Base-by-base conservation (phyloP, 1,139 yeast genomes). In the Kazachstania sp. region DNA sequence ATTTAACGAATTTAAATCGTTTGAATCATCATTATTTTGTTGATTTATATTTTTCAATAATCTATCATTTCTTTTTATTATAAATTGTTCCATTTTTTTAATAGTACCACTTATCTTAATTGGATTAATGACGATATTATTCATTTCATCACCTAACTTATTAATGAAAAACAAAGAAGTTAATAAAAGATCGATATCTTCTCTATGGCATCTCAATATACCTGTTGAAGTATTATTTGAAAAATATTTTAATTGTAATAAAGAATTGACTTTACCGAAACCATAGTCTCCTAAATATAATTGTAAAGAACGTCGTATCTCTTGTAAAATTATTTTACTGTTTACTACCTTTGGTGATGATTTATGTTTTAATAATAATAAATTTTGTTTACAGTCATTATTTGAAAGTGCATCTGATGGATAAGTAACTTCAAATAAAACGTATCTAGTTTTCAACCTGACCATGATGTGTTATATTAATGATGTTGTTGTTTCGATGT, bases 91-190 rank as follows among this genome's bases (percentile, higher is more conserved):
- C 58, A 95, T 77, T 61, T 87, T 87, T 61, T 82, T 83, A 41
- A 92, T 88, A 0, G 97, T 88, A 0, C 97, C 97, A 58, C 95
- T 82, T 0, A 86, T 81, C 51, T 85, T 83, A 2, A 77, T 68
- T 37, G 86, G 81, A 47, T 81, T 72, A 8, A 88, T 64, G 9
- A 82, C 79, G 4, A 70, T 62, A n/a, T 75, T 78, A 30, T 46
- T 62, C 12, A 75, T 78, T 30, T 45, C 62, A n/a, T 75, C 78
- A 30, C 73, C 80, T 1, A 87, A 58, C 28, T 69, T 67, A 41
- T 71, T 72, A n/a, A 87, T 76, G 50, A 84, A 69, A 0, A 86
- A 73, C 53, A 90, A 63, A 0, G 95, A 86, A 0, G 84, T 88
- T 54, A 86, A 71, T 1, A 86, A 78, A 11, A 75, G 60, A 41